phyloP scores from a whole-genome alignment of 2,329 filamentous ascomycete genomes.

The Fusarium torreyae region DNA sequence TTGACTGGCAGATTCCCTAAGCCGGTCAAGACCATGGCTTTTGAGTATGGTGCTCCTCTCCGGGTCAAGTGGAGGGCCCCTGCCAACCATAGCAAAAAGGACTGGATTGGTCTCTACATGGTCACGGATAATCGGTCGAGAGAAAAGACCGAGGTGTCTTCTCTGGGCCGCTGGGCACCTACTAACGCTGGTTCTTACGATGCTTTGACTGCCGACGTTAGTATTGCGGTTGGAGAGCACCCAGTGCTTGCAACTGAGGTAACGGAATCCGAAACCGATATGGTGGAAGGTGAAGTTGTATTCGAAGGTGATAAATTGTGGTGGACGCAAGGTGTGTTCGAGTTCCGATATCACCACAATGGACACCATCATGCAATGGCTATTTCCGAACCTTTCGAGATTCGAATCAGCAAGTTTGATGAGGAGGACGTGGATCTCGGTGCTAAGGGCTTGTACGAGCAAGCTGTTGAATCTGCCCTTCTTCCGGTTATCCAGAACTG shows the following conservation, averaged over 20 bases:
- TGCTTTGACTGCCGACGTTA: conserved; percentile 79
- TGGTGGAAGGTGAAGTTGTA: conserved; percentile 84
- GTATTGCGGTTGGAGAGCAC: conserved; percentile 80
- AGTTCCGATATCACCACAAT: conserved; percentile 96
- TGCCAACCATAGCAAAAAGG: conserved; percentile 86
- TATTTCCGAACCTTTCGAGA: conserved; percentile 93
- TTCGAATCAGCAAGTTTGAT: conserved; percentile 85
- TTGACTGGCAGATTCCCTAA: conserved; percentile 77
- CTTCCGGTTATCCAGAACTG: conserved; percentile 91
- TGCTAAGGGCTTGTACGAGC: conserved; percentile 73
- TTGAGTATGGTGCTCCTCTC: conserved; percentile 93
- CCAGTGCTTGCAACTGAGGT: conserved; percentile 67
- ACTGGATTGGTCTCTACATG: conserved; percentile 98
- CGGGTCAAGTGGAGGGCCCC: conserved; percentile 93
- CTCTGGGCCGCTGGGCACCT: conserved; percentile 90
- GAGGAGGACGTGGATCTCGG: conserved; percentile 77
- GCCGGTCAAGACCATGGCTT: conserved; percentile 80
- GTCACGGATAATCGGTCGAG: conserved; percentile 93
- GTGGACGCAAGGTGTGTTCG: conserved; percentile 97
- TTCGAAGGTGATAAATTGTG: conserved; percentile 95
- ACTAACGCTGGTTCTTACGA: conserved; percentile 85
- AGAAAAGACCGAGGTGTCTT: conserved; percentile 86
- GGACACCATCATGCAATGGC: conserved; percentile 95
- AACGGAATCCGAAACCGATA: conserved; percentile 68
- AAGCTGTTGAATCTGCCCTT: conserved; percentile 81